Percentiles rank a stretch among this genome's conserved stretches.
phyloP scores from a whole-genome alignment of 805 yeast genomes.

The Pichia occidentalis region DNA sequence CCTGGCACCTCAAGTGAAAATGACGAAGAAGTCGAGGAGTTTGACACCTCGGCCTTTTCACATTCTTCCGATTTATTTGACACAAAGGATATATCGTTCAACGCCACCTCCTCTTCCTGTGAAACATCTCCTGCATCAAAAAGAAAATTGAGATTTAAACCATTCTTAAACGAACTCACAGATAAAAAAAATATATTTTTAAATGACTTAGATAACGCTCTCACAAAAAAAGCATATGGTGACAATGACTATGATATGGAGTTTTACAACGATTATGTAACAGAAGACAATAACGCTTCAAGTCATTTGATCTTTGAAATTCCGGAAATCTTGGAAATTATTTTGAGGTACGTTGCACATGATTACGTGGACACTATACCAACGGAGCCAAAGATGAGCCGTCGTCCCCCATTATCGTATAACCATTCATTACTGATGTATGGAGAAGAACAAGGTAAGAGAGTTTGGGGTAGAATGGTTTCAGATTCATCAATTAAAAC shows the following conservation, averaged over 20 bases:
- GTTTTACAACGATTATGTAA: neutral
- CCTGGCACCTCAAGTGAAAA: neutral
- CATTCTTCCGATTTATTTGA: slow-evolving; percentile 2
- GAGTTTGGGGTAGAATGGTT: slow-evolving; percentile 32
- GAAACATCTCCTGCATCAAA: slow-evolving; percentile 7
- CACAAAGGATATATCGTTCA: slow-evolving; percentile 6
- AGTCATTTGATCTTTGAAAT: slow-evolving; percentile 46
- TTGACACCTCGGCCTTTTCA: slow-evolving; percentile 8
- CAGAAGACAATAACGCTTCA: neutral
- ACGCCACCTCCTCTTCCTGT: slow-evolving; percentile 2
- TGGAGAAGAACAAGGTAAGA: slow-evolving; percentile 31
- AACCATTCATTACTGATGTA: slow-evolving; percentile 56
- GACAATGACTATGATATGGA: neutral
- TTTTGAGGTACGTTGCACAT: slow-evolving; percentile 55
- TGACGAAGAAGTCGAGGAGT: slow-evolving; percentile 8
- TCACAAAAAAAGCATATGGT: neutral
- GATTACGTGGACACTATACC: slow-evolving; percentile 45
- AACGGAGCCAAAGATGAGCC: slow-evolving; percentile 48
- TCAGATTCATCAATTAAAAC: slow-evolving; percentile 14
- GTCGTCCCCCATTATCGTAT: slow-evolving; percentile 70
- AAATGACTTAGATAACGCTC: slow-evolving; percentile 1
- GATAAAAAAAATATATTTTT: slow-evolving; percentile 3
- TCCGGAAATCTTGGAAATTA: slow-evolving; percentile 67
- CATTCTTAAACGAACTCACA: neutral
- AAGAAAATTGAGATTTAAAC: neutral